Evolutionary conservation across 139 green algal species (phyloP), one percentile per base, ranked within the genome.

Genomic region (Diplosphaera chodatii): DNA sequence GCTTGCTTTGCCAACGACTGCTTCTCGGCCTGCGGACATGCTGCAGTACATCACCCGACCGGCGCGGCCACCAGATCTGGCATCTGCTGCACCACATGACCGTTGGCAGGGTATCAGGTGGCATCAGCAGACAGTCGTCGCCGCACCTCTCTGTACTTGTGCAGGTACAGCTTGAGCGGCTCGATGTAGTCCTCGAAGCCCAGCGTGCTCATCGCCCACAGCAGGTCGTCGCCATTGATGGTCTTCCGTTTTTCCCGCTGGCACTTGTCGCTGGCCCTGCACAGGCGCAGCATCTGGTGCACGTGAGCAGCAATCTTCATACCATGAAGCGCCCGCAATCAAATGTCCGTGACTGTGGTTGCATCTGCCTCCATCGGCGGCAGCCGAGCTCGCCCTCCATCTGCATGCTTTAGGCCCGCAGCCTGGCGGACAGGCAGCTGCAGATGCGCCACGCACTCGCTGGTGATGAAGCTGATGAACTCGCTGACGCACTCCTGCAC

Each of bases 401-500:
- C n/a, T n/a, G n/a, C n/a, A n/a, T n/a, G n/a, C n/a, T n/a, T n/a
- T n/a, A n/a, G n/a, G n/a, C n/a, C n/a, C n/a, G 37, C 37, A 48
- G 37, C 37, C 37, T 48, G 37, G 37, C 8, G 37, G 8, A 48
- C 37, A 48, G 10, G 37, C 6, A 6, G 37, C 37, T 48, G 37
- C 37, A 48, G 37, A 48, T 48, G 37, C 37, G 13, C 0, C 55
- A 78, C 92, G 80, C 68, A 99, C 95, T 99, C 96, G 83, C 88
- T 97, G 1, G 96, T 99, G 29, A 99, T 96, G 83, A 99, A 99
- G 76, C 83, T 94, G 55, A 99, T 98, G 77, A 98, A 99, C 84
- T 99, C 96, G 0, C 89, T 97, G 0, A 99, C 90, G 77, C 96
- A 99, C 77, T 99, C 95, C 81, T 99, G 95, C n/a, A 98, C 88